Conservation (phyloP, 345 rosid species). For the Sonneratia caseolaris region DNA sequence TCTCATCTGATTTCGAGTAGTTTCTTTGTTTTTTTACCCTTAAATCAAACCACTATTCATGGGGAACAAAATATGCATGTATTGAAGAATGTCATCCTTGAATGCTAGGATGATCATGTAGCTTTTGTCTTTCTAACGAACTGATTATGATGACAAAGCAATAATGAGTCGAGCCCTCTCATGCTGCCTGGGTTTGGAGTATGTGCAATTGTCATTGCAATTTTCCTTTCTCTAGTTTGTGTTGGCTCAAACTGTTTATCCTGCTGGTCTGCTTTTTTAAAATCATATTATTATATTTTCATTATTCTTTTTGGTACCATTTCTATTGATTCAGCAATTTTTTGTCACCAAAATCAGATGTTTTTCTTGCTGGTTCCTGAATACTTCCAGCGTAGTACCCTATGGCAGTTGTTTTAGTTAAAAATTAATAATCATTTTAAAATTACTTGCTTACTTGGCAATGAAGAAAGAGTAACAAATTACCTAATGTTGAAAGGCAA, state of each 20-base stretch:
- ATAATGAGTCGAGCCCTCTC: neutral
- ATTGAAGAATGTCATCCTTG: neutral
- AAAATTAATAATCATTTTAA: neutral
- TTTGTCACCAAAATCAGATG: neutral
- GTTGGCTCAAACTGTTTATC: neutral
- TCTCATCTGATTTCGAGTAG: constrained; percentile 9
- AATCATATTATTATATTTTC: no score
- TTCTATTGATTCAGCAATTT: no score
- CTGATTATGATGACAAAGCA: neutral
- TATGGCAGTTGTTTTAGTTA: neutral
- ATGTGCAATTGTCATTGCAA: neutral
- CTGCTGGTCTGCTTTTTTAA: no score
- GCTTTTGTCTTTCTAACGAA: neutral
- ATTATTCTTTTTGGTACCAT: no score
- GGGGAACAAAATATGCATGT: no score
- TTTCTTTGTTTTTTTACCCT: no score
- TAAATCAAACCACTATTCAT: no score
- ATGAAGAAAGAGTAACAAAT: neutral
- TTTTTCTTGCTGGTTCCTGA: neutral
- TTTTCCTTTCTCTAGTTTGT: neutral
- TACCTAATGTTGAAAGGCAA: neutral
- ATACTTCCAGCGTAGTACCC: neutral
- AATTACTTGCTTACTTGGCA: neutral
- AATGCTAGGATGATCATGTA: neutral
- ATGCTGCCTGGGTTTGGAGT: neutral